Evolutionary conservation across 352 stramenopile species (phyloP).

Genomic region (Saprolegnia diclina): DNA sequence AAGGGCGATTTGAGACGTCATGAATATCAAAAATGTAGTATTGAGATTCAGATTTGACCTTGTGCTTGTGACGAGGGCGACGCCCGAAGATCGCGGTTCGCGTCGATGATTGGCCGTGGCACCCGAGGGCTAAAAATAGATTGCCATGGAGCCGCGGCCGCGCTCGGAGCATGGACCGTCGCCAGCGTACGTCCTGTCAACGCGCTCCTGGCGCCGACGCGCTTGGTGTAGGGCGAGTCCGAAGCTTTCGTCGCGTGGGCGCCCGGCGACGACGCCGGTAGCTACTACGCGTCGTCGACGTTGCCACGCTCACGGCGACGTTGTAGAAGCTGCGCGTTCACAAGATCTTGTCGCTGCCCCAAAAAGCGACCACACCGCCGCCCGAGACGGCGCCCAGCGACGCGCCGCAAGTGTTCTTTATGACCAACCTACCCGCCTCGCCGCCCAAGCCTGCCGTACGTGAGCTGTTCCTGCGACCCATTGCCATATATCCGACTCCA

Average conservation of each 20-base stretch:
- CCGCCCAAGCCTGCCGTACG: conserved; percentile 4
- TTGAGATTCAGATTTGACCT: too few relatives aligned
- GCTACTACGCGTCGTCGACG: neutral
- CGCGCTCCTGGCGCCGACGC: neutral
- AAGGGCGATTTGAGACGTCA: too few relatives aligned
- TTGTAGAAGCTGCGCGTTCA: conserved; percentile 26
- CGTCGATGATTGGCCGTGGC: neutral
- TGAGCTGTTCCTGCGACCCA: neutral
- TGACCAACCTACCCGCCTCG: conserved; percentile 26
- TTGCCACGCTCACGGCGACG: neutral
- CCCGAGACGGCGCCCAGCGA: neutral
- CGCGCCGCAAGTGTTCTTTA: conserved; percentile 11
- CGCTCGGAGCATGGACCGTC: neutral
- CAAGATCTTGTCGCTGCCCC: conserved; percentile 9
- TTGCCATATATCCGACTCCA: neutral
- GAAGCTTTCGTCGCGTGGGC: neutral
- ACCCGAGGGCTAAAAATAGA: neutral
- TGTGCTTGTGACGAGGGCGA: too few relatives aligned
- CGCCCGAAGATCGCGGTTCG: too few relatives aligned
- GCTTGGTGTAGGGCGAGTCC: conserved; percentile 3
- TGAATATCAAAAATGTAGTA: too few relatives aligned
- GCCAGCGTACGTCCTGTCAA: neutral
- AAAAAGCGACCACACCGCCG: neutral
- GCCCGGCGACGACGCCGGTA: conserved; percentile 23
- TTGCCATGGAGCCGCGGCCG: conserved; percentile 1